Evolutionary conservation across 2,329 filamentous ascomycete species (phyloP).

Genomic region (Coniochaeta pulveracea): DNA sequence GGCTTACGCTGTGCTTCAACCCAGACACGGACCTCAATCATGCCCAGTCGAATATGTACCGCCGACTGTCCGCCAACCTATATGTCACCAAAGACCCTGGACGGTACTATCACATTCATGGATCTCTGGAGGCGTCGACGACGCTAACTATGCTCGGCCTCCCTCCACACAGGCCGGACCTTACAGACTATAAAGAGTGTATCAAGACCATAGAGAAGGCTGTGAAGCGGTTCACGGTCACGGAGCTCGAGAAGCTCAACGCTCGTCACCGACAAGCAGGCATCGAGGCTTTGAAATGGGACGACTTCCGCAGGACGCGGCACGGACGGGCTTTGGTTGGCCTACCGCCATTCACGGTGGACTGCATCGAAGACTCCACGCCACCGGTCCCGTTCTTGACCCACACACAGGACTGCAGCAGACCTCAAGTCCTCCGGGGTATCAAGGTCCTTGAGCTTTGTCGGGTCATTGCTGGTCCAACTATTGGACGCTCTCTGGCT

Average conservation of each 20-base stretch:
- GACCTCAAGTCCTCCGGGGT: constrained; percentile 35
- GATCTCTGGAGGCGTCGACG: constrained; percentile 59
- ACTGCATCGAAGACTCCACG: not conserved
- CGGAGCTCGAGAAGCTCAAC: constrained; percentile 49
- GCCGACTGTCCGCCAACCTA: constrained; percentile 61
- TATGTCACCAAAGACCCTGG: constrained; percentile 55
- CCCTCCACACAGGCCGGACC: constrained; percentile 45
- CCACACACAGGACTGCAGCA: constrained; percentile 7
- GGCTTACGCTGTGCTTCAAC: too few relatives aligned
- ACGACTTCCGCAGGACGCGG: constrained; percentile 45
- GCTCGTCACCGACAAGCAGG: constrained; percentile 45
- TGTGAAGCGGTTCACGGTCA: constrained; percentile 39
- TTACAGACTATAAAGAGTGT: constrained; percentile 48
- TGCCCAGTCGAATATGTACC: constrained; percentile 61
- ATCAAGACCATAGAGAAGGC: constrained; percentile 47
- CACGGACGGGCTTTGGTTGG: constrained; percentile 32
- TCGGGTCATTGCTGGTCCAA: constrained; percentile 66
- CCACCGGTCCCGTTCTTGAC: constrained; percentile 21
- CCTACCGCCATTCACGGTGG: constrained; percentile 36
- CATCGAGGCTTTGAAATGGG: constrained; percentile 44
- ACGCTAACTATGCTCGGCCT: constrained; percentile 61
- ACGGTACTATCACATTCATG: constrained; percentile 67
- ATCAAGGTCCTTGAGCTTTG: constrained; percentile 66
- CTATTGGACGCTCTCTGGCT: constrained; percentile 58
- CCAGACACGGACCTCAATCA: constrained; percentile 60